A percentile compares a stretch with the other conserved stretches of the same genome.
phyloP scores from a whole-genome alignment of 257 asterid species.

The Primulina eburnea region DNA sequence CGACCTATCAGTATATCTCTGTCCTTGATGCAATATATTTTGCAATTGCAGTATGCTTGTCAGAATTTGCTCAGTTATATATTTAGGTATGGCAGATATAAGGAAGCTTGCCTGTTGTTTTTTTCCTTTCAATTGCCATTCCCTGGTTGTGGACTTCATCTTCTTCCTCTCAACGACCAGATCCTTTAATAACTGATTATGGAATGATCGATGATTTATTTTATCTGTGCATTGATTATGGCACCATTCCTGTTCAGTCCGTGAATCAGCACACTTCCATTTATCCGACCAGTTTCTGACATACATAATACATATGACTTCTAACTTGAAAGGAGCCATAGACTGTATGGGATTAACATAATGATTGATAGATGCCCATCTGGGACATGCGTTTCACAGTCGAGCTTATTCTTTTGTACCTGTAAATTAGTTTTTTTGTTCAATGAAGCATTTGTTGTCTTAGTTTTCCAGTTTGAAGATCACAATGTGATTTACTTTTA shows the following conservation, averaged over 20 bases:
- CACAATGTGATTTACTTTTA: too few relatives aligned
- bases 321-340: conserved; percentile 4
- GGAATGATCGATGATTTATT: conserved; percentile 91
- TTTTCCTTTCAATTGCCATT: conserved; percentile 68
- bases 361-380: conserved; percentile 7
- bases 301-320: neutral
- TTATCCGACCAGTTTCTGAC: conserved; percentile 12
- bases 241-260: conserved; percentile 68
- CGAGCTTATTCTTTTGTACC: neutral
- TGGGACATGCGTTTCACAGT: conserved; percentile 2
- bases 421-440: conserved; percentile 13
- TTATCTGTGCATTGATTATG: conserved; percentile 80
- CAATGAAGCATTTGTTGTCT: conserved; percentile 1
- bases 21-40: conserved; percentile 12
- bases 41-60: conserved; percentile 77
- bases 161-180: conserved; percentile 89
- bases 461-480: neutral
- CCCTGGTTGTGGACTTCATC: conserved; percentile 62
- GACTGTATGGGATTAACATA: conserved; percentile 3
- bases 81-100: conserved; percentile 87
- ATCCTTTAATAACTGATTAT: conserved; percentile 79
- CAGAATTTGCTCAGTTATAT: conserved; percentile 86
- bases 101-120: conserved; percentile 83
- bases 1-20: conserved; percentile 1
- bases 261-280: conserved; percentile 65